phyloP scores from a whole-genome alignment of 805 yeast genomes.

The Monosporozyma unispora region DNA sequence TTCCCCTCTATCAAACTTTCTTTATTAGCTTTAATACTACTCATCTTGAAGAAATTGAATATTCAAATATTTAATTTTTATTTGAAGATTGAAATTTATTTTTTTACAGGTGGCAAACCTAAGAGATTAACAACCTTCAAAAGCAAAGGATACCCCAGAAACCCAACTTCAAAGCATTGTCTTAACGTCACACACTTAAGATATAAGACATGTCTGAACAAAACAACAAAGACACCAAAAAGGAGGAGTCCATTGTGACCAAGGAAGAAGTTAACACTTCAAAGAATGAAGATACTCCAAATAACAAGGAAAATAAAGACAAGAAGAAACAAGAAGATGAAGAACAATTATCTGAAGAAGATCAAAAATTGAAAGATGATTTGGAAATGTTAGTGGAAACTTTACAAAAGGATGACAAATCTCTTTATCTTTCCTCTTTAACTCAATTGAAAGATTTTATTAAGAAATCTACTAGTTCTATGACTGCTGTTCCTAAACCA shows the following conservation, averaged over 20 bases:
- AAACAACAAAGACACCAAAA: conserved; percentile 21
- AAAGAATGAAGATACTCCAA: not conserved
- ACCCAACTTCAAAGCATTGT: not conserved
- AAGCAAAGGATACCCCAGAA: not conserved
- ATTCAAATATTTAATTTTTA: not conserved
- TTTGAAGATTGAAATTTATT: not conserved
- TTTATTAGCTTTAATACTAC: too few species aligned
- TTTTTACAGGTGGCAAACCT: not conserved
- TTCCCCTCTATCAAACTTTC: too few species aligned
- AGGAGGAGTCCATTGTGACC: not conserved
- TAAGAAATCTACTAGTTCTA: conserved; percentile 89
- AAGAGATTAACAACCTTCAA: not conserved
- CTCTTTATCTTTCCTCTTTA: conserved; percentile 51
- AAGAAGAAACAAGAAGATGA: conserved; percentile 35
- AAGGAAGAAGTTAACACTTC: not conserved
- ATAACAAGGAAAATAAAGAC: conserved; percentile 4
- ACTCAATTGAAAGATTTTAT: conserved; percentile 65
- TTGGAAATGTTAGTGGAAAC: conserved; percentile 81
- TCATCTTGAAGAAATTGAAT: too few species aligned
- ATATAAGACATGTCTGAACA: not conserved
- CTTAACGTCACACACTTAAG: not conserved
- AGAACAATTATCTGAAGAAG: conserved; percentile 91
- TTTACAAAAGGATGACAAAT: conserved; percentile 35
- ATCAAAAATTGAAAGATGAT: conserved; percentile 75
- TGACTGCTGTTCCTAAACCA: conserved; percentile 99